Evolutionary conservation across 192 early-diverging fungal genomes (phyloP).

Genomic region (Gamsiella multidivaricata): DNA sequence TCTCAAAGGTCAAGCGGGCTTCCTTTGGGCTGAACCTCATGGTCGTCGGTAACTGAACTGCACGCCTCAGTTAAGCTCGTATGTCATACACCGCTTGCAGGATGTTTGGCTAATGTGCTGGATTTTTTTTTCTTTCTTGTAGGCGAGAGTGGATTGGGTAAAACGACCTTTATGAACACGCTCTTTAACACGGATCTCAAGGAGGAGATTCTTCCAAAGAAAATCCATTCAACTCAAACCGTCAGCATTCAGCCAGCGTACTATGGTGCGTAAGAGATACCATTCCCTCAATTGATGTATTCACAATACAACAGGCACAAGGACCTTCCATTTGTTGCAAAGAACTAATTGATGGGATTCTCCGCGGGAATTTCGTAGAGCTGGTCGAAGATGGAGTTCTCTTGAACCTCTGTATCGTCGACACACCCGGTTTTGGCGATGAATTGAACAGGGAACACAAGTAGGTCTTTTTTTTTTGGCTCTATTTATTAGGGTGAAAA

Average conservation of each 20-base stretch:
- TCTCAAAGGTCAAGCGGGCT: slow-evolving; percentile 67
- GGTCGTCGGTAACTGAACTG: slow-evolving; percentile 94
- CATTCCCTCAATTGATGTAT: not conserved
- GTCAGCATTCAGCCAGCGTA: slow-evolving; percentile 86
- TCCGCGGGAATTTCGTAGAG: slow-evolving; percentile 75
- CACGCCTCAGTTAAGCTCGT: not conserved
- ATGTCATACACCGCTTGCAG: not conserved
- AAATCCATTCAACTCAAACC: slow-evolving; percentile 75
- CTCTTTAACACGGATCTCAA: slow-evolving; percentile 93
- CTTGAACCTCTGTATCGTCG: slow-evolving; percentile 89
- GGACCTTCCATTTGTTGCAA: not conserved
- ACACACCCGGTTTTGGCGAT: slow-evolving; percentile 91
- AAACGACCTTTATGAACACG: slow-evolving; percentile 98
- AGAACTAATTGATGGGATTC: too few relatives aligned
- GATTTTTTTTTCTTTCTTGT: not conserved
- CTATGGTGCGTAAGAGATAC: slow-evolving; percentile 65
- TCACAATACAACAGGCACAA: not conserved
- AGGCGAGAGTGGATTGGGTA: slow-evolving; percentile 96
- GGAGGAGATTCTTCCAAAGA: slow-evolving; percentile 72
- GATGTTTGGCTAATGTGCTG: too few relatives aligned
- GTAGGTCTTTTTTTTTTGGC: slow-evolving; percentile 54
- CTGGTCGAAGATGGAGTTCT: slow-evolving; percentile 91
- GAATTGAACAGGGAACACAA: slow-evolving; percentile 79
- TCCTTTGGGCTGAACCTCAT: slow-evolving; percentile 93
- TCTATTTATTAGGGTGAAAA: not conserved